Evolutionary conservation across 1,284 basidiomycete species (phyloP), one percentile per base, ranked within the genome.

Genomic region (Boletellus deceptivus): DNA sequence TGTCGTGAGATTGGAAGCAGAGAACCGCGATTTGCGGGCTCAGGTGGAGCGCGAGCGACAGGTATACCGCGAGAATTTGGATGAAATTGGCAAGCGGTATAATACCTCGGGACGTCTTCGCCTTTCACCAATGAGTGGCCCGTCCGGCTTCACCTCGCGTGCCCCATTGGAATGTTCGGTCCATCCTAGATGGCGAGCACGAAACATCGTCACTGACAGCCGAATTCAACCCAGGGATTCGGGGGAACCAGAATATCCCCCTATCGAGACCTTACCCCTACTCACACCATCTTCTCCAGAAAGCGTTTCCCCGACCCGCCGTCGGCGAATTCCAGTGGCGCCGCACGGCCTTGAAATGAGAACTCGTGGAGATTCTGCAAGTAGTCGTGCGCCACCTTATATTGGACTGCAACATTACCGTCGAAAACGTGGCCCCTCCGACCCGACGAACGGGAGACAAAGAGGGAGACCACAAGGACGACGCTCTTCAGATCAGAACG

Each of bases 111-210:
- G 35, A 33, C 18, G 29, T 17, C 18, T 18, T 11, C 40, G 17
- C 38, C 24, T 34, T 4, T 34, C n/a, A 16, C 39, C 46, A 6
- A 8, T 22, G 16, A 33, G 34, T 20, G 44, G 43, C 3, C 52
- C 50, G 3, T 46, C 59, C 17, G 31, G 40, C 18, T 38, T 47
- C 3, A 20, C 10, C 4, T 4, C 51, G 2, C 22, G 34, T 34
- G 17, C 35, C 13, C 17, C 37, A 6, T 36, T 22, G 25, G 58
- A 59, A 16, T 27, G 43, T 3, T 49, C 62, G 2, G 24, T 31
- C 13, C 63, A 58, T 31, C 51, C 63, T 7, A 49, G 46, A 49
- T 64, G 61, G 63, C 61, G 53, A 20, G 39, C n/a, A 20, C 53
- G 52, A 36, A 17, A 39, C 17, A 2, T 27, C 24, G 6, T 16